These are phyloP conservation scores for Cymbopogon flexuosus DNA, from an alignment of 202 grass and related monocot species.

Conservation along the genomic window DNA sequence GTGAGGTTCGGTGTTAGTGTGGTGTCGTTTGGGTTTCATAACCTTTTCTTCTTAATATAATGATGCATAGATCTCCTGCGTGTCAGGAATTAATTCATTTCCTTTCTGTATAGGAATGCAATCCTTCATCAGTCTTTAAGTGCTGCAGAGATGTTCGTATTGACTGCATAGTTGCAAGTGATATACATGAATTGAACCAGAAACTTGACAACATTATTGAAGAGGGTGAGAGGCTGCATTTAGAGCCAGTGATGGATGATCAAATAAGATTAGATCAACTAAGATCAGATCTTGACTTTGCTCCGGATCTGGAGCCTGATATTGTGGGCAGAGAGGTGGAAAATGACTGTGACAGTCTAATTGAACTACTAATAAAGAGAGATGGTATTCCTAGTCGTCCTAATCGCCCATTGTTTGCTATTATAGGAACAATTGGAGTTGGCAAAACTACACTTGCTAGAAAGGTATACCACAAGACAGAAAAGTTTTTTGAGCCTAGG, in stretches of 20 bases:
- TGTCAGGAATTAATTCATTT: background rate
- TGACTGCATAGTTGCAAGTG: slow-evolving; percentile 13
- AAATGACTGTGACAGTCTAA: slow-evolving; percentile 23
- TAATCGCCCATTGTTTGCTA: slow-evolving; percentile 21
- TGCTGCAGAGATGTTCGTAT: slow-evolving; percentile 33
- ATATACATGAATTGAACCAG: slow-evolving; percentile 33
- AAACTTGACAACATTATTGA: slow-evolving; percentile 15
- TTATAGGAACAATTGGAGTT: slow-evolving; percentile 45
- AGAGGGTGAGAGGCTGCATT: slow-evolving; percentile 9
- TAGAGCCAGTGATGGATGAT: slow-evolving; percentile 15
- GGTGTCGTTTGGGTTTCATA: too few relatives aligned
- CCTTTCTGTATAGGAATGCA: slow-evolving; percentile 38
- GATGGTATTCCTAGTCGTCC: background rate
- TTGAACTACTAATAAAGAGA: slow-evolving; percentile 24
- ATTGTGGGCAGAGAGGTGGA: slow-evolving; percentile 36
- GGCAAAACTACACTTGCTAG: slow-evolving; percentile 46
- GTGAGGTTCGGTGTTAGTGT: too few relatives aligned
- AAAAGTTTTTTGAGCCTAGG: slow-evolving; percentile 3
- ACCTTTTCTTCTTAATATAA: too few relatives aligned
- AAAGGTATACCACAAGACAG: slow-evolving; percentile 34
- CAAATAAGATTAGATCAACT: slow-evolving; percentile 28
- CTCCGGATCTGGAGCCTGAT: slow-evolving; percentile 34
- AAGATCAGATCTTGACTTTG: slow-evolving; percentile 32
- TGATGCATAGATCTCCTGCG: too few relatives aligned
- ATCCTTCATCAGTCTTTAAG: slow-evolving; percentile 32